Conservation (phyloP, 768 basidiomycete species). For the Boletus subparvulus region DNA sequence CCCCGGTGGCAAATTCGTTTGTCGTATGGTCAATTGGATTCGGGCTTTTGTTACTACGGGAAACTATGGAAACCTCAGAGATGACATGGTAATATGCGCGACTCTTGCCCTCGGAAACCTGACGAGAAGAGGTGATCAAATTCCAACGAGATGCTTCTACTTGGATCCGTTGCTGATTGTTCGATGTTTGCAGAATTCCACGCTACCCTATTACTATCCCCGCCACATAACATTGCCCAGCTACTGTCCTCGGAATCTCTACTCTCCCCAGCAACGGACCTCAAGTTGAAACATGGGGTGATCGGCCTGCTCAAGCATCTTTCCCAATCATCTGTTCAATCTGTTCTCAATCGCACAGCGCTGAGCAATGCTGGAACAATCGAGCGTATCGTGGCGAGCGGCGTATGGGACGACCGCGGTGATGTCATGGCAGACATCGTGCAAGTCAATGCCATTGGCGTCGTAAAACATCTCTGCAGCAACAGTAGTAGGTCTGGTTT, state of each 20-base stretch:
- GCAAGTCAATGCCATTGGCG: constrained; percentile 84
- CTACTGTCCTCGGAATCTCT: constrained; percentile 55
- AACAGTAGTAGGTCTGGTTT: constrained; percentile 55
- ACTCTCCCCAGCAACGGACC: constrained; percentile 57
- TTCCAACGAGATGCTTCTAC: neutral
- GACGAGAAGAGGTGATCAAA: constrained; percentile 61
- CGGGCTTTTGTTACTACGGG: constrained; percentile 48
- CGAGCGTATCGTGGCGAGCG: constrained; percentile 56
- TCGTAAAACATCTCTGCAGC: constrained; percentile 86
- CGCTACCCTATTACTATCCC: constrained; percentile 58
- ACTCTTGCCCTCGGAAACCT: constrained; percentile 82
- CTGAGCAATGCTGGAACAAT: constrained; percentile 66
- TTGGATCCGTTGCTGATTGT: constrained; percentile 8
- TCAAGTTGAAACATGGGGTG: constrained; percentile 88
- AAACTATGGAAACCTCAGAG: constrained; percentile 40
- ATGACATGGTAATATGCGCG: constrained; percentile 84
- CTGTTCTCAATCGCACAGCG: constrained; percentile 54
- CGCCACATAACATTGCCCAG: constrained; percentile 64
- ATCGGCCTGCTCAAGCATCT: constrained; percentile 87
- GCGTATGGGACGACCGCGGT: constrained; percentile 67
- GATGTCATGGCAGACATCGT: constrained; percentile 83
- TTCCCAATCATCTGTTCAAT: constrained; percentile 63
- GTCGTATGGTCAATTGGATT: constrained; percentile 75
- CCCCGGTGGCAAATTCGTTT: constrained; percentile 72
- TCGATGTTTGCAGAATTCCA: constrained; percentile 47